These are phyloP conservation scores for Brassica carinata DNA, from an alignment of 345 rosid species.

Conservation along the genomic window DNA sequence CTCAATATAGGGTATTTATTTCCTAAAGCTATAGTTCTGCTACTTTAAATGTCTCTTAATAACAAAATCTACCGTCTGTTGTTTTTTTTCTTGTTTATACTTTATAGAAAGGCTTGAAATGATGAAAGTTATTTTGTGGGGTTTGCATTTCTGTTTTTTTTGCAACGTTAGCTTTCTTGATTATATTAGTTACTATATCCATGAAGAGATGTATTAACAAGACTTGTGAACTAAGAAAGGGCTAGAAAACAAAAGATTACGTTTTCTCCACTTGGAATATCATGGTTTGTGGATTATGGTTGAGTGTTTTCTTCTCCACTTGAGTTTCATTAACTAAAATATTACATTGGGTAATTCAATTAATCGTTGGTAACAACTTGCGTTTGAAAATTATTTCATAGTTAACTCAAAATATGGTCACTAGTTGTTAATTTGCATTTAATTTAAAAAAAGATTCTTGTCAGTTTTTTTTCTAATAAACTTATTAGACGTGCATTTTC, in stretches of 20 bases:
- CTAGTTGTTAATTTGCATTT: neutral
- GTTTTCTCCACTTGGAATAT: slow-evolving; percentile 12
- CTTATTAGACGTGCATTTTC: neutral
- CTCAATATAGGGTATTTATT: neutral
- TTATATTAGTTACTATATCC: neutral
- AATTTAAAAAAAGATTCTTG: neutral
- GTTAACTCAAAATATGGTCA: neutral
- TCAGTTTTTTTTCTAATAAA: neutral
- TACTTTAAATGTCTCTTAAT: neutral
- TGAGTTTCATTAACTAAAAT: neutral
- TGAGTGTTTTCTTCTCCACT: neutral
- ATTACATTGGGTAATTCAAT: neutral
- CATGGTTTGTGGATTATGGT: neutral
- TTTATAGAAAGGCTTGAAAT: no score
- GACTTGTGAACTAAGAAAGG: neutral
- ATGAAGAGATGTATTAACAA: neutral
- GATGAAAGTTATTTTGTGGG: neutral
- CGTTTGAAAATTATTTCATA: neutral
- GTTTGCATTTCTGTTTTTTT: neutral
- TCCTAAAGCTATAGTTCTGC: neutral
- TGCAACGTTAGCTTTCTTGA: neutral
- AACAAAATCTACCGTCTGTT: no score
- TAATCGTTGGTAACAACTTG: neutral
- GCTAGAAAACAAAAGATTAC: neutral
- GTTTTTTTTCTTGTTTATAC: no score